A percentile compares a stretch with the other conserved stretches of the same genome.
These are phyloP conservation scores for Ligustrum vulgare DNA, from an alignment of 257 asterid species.

Conservation along the genomic window DNA sequence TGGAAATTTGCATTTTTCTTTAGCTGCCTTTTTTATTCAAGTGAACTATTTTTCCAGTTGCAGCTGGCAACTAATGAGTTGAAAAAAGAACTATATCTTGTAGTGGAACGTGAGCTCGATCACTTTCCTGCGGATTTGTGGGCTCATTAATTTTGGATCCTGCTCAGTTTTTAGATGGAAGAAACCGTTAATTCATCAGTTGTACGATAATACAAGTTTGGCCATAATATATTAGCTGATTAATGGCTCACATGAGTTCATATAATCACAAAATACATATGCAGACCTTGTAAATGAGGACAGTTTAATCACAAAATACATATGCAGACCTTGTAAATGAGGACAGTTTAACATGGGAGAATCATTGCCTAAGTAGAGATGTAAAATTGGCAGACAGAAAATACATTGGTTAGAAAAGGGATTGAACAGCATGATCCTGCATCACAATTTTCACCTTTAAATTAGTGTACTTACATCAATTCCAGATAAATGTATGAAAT, in stretches of 20 bases:
- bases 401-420: background rate
- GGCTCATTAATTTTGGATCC: background rate
- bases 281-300: too few species aligned
- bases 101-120: background rate
- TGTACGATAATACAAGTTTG: background rate
- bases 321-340: background rate
- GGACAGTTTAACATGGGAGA: slow-evolving; percentile 15
- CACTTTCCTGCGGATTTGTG: background rate
- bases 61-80: too few species aligned
- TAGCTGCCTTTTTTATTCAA: background rate
- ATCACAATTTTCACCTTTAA: background rate
- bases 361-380: background rate
- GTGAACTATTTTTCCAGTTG: background rate
- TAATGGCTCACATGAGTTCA: background rate
- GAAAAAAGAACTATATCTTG: background rate
- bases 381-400: background rate
- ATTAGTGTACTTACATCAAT: background rate
- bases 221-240: background rate
- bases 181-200: background rate
- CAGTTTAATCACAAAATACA: background rate
- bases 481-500: background rate
- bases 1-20: slow-evolving; percentile 11
- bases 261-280: background rate
- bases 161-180: slow-evolving; percentile 16
- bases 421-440: background rate